Evolutionary conservation across 169 alveolate species (phyloP).

Genomic region (Plasmodium gonderi): DNA sequence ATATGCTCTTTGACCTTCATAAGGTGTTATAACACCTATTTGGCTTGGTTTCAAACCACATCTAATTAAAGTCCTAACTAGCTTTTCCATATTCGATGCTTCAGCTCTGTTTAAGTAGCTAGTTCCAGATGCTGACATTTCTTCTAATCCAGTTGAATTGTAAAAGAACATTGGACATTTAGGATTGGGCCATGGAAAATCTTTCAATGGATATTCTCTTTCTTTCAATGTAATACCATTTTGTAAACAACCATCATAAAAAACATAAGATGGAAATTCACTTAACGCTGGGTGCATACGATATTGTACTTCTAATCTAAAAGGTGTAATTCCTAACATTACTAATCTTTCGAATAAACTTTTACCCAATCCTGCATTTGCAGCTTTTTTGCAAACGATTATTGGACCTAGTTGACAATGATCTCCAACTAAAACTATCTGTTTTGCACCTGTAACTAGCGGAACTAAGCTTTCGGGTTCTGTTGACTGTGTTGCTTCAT

Average conservation of each 20-base stretch:
- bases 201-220: slow-evolving; percentile 80
- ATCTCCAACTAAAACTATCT: slow-evolving; percentile 95
- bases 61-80: slow-evolving; percentile 76
- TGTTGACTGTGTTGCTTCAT: slow-evolving; percentile 97
- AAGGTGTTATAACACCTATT: slow-evolving; percentile 96
- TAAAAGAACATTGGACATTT: slow-evolving; percentile 89
- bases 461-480: slow-evolving; percentile 94
- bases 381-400: slow-evolving; percentile 93
- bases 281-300: slow-evolving; percentile 97
- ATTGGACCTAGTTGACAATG: slow-evolving; percentile 97
- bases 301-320: slow-evolving; percentile 93
- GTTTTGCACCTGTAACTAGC: slow-evolving; percentile 92
- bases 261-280: slow-evolving; percentile 94
- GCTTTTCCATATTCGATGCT: slow-evolving; percentile 81
- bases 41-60: slow-evolving; percentile 80
- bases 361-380: slow-evolving; percentile 87
- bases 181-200: slow-evolving; percentile 91
- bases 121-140: slow-evolving; percentile 84
- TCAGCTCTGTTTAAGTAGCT: slow-evolving; percentile 84
- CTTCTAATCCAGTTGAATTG: slow-evolving; percentile 87
- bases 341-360: slow-evolving; percentile 91
- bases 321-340: slow-evolving; percentile 80
- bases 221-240: slow-evolving; percentile 94
- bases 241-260: slow-evolving; percentile 94
- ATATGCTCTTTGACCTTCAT: slow-evolving; percentile 94